A percentile compares a stretch with the other conserved stretches of the same genome.
Evolutionary conservation across 1,139 yeast species (phyloP).

Genomic region (Kodamaea sp.): DNA sequence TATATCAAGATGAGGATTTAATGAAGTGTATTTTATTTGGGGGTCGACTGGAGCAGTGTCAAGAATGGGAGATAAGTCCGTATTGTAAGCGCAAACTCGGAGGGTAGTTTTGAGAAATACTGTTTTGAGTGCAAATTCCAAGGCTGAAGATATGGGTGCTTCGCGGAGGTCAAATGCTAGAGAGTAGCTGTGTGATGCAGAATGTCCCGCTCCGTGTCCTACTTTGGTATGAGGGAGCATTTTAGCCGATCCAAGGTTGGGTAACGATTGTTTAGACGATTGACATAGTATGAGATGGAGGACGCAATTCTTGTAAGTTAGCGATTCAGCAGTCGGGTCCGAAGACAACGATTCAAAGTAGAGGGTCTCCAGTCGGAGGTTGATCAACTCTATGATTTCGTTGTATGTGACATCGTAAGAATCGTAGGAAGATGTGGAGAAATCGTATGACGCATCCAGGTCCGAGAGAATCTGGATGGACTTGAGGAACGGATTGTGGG

Average conservation of each 20-base stretch:
- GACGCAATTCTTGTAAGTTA: constrained; percentile 8
- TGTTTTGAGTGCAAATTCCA: background rate
- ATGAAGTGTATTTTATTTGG: background rate
- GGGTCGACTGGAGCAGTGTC: background rate
- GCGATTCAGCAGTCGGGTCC: constrained; percentile 4
- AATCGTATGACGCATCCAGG: background rate
- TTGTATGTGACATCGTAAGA: background rate
- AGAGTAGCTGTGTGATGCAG: constrained; percentile 15
- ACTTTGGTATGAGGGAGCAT: constrained; percentile 17
- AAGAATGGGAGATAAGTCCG: background rate
- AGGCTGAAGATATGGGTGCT: constrained; percentile 1
- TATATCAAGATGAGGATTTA: constrained; percentile 5
- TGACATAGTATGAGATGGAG: constrained; percentile 13
- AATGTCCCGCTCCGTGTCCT: constrained; percentile 24
- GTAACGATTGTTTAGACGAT: constrained; percentile 15
- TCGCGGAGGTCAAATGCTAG: constrained; percentile 9
- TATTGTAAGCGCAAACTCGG: background rate
- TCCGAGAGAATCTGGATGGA: background rate
- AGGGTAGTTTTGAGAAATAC: background rate
- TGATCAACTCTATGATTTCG: constrained; percentile 3
- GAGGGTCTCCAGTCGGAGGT: background rate
- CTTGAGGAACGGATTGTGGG: background rate
- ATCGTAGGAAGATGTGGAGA: constrained; percentile 1
- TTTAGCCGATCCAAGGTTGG: constrained; percentile 15
- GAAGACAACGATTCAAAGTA: constrained; percentile 1